phyloP scores from a whole-genome alignment of 1,284 basidiomycete genomes.

The Ceratobasidium sp. region DNA sequence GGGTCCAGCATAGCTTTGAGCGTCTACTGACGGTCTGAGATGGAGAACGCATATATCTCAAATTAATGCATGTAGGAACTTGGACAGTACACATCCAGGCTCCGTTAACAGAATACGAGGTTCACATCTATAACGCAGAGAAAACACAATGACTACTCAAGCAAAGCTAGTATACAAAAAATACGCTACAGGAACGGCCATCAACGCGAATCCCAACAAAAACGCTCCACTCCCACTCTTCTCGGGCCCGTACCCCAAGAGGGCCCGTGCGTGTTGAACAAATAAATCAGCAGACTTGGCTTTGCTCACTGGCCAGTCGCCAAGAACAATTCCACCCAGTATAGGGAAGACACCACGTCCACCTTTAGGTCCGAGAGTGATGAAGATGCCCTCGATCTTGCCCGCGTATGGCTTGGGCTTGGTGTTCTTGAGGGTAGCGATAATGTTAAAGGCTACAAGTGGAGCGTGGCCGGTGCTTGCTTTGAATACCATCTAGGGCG shows the following conservation, averaged over 20 bases:
- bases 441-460: conserved; percentile 34
- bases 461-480: conserved; percentile 11
- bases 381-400: neutral
- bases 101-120: too few relatives aligned
- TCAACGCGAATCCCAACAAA: neutral
- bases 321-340: conserved; percentile 39
- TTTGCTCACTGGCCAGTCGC: conserved; percentile 23
- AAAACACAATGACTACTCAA: neutral
- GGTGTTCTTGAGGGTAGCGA: conserved; percentile 12
- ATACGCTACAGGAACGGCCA: conserved; percentile 1
- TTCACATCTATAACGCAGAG: neutral
- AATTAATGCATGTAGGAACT: too few relatives aligned
- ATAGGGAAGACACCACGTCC: conserved; percentile 21
- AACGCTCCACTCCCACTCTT: neutral
- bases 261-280: neutral
- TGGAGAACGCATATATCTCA: too few relatives aligned
- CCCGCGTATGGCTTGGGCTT: neutral
- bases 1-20: too few relatives aligned
- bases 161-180: neutral
- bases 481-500: conserved; percentile 22
- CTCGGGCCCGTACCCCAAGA: neutral
- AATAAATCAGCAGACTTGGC: conserved; percentile 38
- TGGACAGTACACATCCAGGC: too few relatives aligned
- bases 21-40: too few relatives aligned
- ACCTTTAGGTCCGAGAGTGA: conserved; percentile 14